Evolutionary conservation across 2,329 filamentous ascomycete species (phyloP), one percentile per base, ranked within the genome.

Genomic region (Penicillium sp.): DNA sequence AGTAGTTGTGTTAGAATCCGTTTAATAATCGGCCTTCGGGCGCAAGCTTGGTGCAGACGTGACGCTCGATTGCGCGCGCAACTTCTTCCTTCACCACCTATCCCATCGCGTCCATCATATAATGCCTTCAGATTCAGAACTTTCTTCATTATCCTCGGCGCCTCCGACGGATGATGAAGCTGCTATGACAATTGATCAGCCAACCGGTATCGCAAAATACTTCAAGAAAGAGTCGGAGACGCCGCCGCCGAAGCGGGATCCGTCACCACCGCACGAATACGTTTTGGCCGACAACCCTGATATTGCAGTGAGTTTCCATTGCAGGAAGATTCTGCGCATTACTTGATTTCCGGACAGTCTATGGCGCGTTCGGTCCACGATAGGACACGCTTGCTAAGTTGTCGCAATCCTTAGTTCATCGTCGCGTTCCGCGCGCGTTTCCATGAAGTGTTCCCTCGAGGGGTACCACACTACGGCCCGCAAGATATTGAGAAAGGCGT

Each of bases 341-440:
- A 26, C 38, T 66, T 55, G 1, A 46, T 29, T 14, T 7, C 26
- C 18, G 27, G 61, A 66, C 55, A 52, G 34, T 53, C 46, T n/a
- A 54, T 51, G 50, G 61, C 53, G 67, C 68, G 70, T 67, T 66
- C 55, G 62, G 58, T 64, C 59, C 59, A 54, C 53, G 63, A 52
- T 62, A 47, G 52, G 68, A 67, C 64, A 64, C 63, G 58, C 67
- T 67, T 60, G 65, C 69, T 74, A 56, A 74, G 63, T 51, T 55
- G 60, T 67, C 63, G 67, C 67, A 67, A 63, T 51, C 51, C 23
- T 42, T 68, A 97, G 91, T 97, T 99, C 76, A 90, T 99, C 74
- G 91, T 97, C 63, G 97, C 96, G 90, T 99, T 97, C 76, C 86
- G 93, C 73, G 89, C 89, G 74, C 90, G 94, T 69, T 97, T 99